Evolutionary conservation across 305 asterid genomes (phyloP), one percentile per base, ranked within the genome.

Genomic region (Salvia sclarea): DNA sequence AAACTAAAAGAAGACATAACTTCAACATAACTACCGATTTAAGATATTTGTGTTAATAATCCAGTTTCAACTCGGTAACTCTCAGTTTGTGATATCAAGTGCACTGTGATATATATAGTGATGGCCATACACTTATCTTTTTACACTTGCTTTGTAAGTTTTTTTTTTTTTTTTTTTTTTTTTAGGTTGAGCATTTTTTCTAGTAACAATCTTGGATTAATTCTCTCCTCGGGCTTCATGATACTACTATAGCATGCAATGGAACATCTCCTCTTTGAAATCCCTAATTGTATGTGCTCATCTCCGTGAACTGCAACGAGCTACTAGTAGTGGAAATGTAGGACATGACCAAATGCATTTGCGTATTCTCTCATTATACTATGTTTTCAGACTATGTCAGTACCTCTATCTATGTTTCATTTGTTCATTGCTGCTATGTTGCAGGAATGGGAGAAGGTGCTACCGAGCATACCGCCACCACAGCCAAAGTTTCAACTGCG

Each of bases 401-500:
- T 20, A 6, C 2, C 22, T 16, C 53, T 47, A 24, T 8, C 7
- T 6, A 13, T 8, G 10, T 52, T 11, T 2, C 30, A 7, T 33
- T 5, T 22, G 53, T 61, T 74, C 18, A 60, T 41, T 8, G 17
- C 5, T 16, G 16, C 49, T 47, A 8, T 16, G 8, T 37, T 80
- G 78, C 84, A 92, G 98, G 96, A 92, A 78, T 70, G 80, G 82
- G 96, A 89, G 80, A 86, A 79, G 78, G 77, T 75, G 49, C 63
- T 87, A 73, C 86, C 95, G 22, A 70, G 43, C 72, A 59, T 75
- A 65, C 89, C 88, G 50, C 88, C 76, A 31, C 87, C 91, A 8
- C 86, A 81, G 81, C 95, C 95, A 3, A 89, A 82, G 85, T 84
- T 77, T 75, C 93, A 87, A 73, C 86, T 92, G 69, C 94, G 98